Conservation (phyloP, 768 basidiomycete species). For the Lyophyllum shimeji region DNA sequence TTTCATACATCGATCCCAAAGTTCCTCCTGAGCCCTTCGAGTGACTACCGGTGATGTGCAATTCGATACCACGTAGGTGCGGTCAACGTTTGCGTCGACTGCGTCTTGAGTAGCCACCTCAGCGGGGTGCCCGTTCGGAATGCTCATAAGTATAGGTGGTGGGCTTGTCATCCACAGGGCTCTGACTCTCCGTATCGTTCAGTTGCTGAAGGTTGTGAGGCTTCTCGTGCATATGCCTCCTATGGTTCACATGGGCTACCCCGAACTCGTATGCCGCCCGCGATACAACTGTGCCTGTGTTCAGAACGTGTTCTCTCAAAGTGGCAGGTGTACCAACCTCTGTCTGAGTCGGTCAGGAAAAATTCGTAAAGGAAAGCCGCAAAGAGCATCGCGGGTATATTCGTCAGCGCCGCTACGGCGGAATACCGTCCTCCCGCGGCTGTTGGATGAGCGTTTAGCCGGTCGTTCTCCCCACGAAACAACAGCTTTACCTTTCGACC, state of each 20-base stretch:
- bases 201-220: background rate
- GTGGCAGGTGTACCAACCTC: constrained; percentile 39
- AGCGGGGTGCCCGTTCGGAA: constrained; percentile 2
- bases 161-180: constrained; percentile 5
- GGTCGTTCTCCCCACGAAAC: background rate
- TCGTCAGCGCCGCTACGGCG: constrained; percentile 63
- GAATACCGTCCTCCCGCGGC: constrained; percentile 57
- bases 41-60: background rate
- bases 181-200: constrained; percentile 5
- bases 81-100: background rate
- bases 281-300: constrained; percentile 9
- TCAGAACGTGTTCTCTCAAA: background rate
- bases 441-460: constrained; percentile 13
- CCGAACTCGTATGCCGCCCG: constrained; percentile 13
- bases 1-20: background rate
- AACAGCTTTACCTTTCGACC: constrained; percentile 33
- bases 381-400: constrained; percentile 62
- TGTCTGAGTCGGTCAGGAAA: constrained; percentile 56
- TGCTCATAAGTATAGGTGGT: constrained; percentile 5
- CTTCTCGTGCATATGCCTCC: constrained; percentile 5
- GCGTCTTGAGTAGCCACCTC: no score
- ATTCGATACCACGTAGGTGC: background rate
- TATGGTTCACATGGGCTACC: constrained; percentile 12
- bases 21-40: background rate
- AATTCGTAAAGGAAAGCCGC: constrained; percentile 55